Conservation (phyloP, 768 basidiomycete genomes). For the Rhizopogon rudus region DNA sequence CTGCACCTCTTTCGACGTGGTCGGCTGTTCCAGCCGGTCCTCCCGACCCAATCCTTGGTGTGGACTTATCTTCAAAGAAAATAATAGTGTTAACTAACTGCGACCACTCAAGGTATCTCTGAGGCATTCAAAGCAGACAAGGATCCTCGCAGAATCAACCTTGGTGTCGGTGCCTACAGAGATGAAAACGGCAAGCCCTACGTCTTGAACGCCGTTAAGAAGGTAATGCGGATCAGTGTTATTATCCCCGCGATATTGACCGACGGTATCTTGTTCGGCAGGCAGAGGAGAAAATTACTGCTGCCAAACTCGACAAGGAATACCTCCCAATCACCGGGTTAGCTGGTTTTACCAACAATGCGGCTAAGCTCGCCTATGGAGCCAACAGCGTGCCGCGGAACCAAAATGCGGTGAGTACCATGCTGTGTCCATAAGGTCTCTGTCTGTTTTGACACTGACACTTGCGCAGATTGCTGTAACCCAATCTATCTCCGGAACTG, state of each 20-base stretch:
- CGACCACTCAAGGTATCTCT: slow-evolving; percentile 59
- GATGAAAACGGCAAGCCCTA: slow-evolving; percentile 95
- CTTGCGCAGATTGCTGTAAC: slow-evolving; percentile 67
- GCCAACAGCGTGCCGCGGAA: slow-evolving; percentile 68
- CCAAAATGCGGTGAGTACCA: slow-evolving; percentile 59
- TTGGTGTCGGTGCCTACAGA: slow-evolving; percentile 96
- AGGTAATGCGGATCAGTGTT: slow-evolving; percentile 39
- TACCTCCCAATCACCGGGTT: slow-evolving; percentile 96
- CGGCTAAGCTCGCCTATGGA: slow-evolving; percentile 90
- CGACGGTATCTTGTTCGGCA: slow-evolving; percentile 19
- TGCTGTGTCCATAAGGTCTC: background rate
- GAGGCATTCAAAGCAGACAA: slow-evolving; percentile 98
- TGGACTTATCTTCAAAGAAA: slow-evolving; percentile 12
- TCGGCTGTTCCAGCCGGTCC: slow-evolving; percentile 80
- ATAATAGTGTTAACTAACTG: slow-evolving; percentile 4
- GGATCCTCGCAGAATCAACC: slow-evolving; percentile 89
- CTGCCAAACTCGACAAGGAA: slow-evolving; percentile 81
- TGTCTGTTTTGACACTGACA: slow-evolving; percentile 1
- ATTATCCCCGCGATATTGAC: slow-evolving; percentile 4
- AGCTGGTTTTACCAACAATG: slow-evolving; percentile 77
- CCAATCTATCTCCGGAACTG: slow-evolving; percentile 97
- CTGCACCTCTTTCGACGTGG: slow-evolving; percentile 66
- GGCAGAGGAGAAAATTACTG: slow-evolving; percentile 73
- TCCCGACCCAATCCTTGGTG: slow-evolving; percentile 91
- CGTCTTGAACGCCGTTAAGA: slow-evolving; percentile 83